Evolutionary conservation across 176 grass and related monocot species (phyloP).

Genomic region (Bolboschoenus planiculmis): DNA sequence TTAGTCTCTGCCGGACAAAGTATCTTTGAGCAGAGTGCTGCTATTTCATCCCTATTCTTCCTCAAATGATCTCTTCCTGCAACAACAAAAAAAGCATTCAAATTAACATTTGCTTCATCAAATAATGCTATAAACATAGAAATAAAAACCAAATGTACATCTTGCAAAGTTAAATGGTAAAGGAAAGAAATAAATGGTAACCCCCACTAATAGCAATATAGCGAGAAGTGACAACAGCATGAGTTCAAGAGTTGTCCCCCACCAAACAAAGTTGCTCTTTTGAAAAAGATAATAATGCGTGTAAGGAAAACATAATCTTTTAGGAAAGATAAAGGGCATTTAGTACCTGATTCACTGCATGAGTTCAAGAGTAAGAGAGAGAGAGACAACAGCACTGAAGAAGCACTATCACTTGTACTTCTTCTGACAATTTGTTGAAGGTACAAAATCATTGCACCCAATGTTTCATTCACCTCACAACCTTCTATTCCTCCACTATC

Average conservation of each 20-base stretch:
- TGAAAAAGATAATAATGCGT: not conserved
- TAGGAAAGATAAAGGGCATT: not conserved
- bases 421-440: constrained; percentile 59
- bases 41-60: constrained; percentile 31
- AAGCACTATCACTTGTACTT: constrained; percentile 31
- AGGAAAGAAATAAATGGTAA: not conserved
- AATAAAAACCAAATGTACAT: constrained; percentile 3
- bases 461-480: constrained; percentile 34
- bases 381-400: constrained; percentile 53
- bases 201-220: not conserved
- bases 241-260: not conserved
- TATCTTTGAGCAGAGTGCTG: constrained; percentile 58
- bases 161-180: not conserved
- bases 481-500: constrained; percentile 14
- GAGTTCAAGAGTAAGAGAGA: constrained; percentile 50
- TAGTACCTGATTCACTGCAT: constrained; percentile 34
- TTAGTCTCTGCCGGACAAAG: constrained; percentile 49
- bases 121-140: constrained; percentile 17
- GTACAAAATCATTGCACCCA: constrained; percentile 60
- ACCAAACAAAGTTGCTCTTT: not conserved
- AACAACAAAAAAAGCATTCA: constrained; percentile 18
- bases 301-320: not conserved
- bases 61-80: constrained; percentile 39
- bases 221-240: not conserved
- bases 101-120: not conserved